Conservation (phyloP, 2,329 filamentous ascomycete species). For the Penicillium sp. region DNA sequence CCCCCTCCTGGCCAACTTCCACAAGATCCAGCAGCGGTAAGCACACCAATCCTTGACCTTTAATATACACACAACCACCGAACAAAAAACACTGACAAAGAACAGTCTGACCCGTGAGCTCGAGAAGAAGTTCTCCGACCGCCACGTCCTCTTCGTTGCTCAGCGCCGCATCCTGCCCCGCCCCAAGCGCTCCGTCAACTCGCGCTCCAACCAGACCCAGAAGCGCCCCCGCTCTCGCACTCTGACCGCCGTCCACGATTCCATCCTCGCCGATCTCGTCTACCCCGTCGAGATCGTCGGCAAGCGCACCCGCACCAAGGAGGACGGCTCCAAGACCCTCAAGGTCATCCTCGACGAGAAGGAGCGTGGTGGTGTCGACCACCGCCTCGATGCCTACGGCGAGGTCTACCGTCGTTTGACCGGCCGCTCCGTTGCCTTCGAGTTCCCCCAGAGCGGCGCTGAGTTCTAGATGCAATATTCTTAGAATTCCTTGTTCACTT, state of each 20-base stretch:
- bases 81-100: slow-evolving; percentile 10
- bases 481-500: slow-evolving; percentile 18
- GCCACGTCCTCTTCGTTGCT: slow-evolving; percentile 97
- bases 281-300: slow-evolving; percentile 99
- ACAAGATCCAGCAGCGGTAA: slow-evolving; percentile 99
- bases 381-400: slow-evolving; percentile 98
- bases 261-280: slow-evolving; percentile 96
- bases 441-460: slow-evolving; percentile 85
- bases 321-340: slow-evolving; percentile 96
- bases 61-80: slow-evolving; percentile 7
- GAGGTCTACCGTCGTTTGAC: slow-evolving; percentile 99
- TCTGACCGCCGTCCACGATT: slow-evolving; percentile 97
- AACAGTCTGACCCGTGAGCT: slow-evolving; percentile 95
- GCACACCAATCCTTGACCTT: slow-evolving; percentile 30
- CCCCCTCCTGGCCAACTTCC: slow-evolving; percentile 96
- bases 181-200: slow-evolving; percentile 96
- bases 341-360: slow-evolving; percentile 99
- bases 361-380: slow-evolving; percentile 98
- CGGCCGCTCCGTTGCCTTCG: slow-evolving; percentile 92
- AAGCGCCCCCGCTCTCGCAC: slow-evolving; percentile 98
- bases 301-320: slow-evolving; percentile 97
- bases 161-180: slow-evolving; percentile 98
- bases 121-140: slow-evolving; percentile 99
- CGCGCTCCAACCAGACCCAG: slow-evolving; percentile 93
- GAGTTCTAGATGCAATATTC: slow-evolving; percentile 69